Percentiles rank a stretch among this genome's conserved stretches.
Evolutionary conservation across 176 grass and related monocot genomes (phyloP).

Genomic region (Canna indica): DNA sequence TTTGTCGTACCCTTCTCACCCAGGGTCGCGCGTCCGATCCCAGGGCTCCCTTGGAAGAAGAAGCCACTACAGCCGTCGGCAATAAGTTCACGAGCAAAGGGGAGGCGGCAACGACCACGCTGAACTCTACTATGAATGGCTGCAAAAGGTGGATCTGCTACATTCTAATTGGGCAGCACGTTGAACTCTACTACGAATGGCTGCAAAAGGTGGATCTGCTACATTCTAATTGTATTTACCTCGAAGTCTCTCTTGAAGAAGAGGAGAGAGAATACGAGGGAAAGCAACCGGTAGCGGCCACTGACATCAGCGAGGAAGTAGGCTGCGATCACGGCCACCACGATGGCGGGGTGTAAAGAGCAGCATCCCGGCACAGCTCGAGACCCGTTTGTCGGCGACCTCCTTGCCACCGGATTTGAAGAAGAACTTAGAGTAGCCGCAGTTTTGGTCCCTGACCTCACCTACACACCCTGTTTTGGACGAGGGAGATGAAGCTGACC

Average conservation of each 20-base stretch:
- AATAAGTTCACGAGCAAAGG: constrained; percentile 41
- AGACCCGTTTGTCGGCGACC: constrained; percentile 4
- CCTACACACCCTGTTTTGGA: neutral
- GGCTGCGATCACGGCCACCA: constrained; percentile 31
- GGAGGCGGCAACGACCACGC: constrained; percentile 32
- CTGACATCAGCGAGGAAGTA: constrained; percentile 26
- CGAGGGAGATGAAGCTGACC: constrained; percentile 21
- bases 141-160: too few relatives aligned
- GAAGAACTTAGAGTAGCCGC: constrained; percentile 66
- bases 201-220: too few relatives aligned
- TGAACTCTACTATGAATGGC: too few relatives aligned
- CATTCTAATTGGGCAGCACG: too few relatives aligned
- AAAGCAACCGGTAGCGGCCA: constrained; percentile 20
- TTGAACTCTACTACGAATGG: too few relatives aligned
- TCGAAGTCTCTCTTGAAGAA: constrained; percentile 71
- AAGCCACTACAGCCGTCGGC: neutral
- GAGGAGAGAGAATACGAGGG: constrained; percentile 33
- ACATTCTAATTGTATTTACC: too few relatives aligned
- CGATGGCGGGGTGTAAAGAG: constrained; percentile 42
- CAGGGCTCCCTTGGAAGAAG: neutral
- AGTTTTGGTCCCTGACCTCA: constrained; percentile 42
- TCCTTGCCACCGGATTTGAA: neutral
- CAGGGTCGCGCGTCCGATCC: constrained; percentile 13
- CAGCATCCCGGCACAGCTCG: constrained; percentile 45
- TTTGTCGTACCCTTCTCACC: constrained; percentile 71